phyloP scores from a whole-genome alignment of 306 rosid species.

The Canavalia ensiformis region DNA sequence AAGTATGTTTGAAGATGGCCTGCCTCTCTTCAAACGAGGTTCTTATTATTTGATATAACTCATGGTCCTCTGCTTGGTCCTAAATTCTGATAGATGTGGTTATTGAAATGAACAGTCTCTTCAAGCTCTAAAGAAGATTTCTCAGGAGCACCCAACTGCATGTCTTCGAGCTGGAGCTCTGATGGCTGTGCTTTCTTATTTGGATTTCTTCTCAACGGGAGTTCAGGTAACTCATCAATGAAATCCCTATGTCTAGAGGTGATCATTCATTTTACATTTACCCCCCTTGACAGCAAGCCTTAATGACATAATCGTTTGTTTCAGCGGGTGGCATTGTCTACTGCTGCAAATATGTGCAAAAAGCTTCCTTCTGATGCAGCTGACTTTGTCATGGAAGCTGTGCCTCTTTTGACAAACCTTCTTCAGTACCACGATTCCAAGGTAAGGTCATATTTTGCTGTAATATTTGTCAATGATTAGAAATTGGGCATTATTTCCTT shows the following conservation, averaged over 20 bases:
- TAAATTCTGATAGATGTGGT: conserved; percentile 37
- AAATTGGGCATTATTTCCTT: neutral
- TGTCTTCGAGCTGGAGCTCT: conserved; percentile 98
- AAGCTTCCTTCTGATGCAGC: conserved; percentile 98
- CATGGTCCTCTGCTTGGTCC: neutral
- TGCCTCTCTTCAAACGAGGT: conserved; percentile 4
- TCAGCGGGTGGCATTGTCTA: conserved; percentile 95
- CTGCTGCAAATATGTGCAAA: conserved; percentile 99
- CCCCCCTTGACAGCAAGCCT: neutral
- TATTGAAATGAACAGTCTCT: conserved; percentile 77
- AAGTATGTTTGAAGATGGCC: conserved; percentile 6
- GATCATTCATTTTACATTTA: conserved; percentile 24
- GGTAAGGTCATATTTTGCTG: conserved; percentile 52
- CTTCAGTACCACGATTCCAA: conserved; percentile 95
- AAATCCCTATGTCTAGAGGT: neutral
- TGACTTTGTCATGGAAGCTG: conserved; percentile 99
- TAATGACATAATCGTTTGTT: conserved; percentile 31
- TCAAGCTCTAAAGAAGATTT: conserved; percentile 94
- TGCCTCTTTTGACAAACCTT: conserved; percentile 89
- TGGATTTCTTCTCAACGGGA: conserved; percentile 95
- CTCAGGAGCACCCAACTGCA: conserved; percentile 96
- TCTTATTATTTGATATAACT: neutral
- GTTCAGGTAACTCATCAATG: conserved; percentile 72
- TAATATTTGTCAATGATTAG: neutral
- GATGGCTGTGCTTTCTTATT: conserved; percentile 96